Evolutionary conservation across 352 stramenopile species (phyloP).

Genomic region (Pythium plurisporium): DNA sequence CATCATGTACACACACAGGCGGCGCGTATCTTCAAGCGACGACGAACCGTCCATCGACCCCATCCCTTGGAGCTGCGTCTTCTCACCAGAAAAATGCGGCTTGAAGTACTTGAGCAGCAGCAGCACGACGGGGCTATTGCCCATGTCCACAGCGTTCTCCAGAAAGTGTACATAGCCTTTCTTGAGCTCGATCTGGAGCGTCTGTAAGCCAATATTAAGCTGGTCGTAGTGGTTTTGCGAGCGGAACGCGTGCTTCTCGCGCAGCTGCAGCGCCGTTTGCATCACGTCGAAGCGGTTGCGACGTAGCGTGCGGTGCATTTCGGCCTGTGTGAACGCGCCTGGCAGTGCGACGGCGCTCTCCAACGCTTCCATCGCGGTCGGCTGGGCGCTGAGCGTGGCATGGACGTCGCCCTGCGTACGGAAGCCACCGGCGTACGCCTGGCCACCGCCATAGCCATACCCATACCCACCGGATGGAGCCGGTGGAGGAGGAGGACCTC

Average conservation of each 20-base stretch:
- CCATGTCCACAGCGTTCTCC: constrained; percentile 42
- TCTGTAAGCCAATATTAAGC: constrained; percentile 55
- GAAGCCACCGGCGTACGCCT: constrained; percentile 26
- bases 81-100: constrained; percentile 51
- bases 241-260: constrained; percentile 58
- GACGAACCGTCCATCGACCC: constrained; percentile 54
- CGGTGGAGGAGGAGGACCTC: background rate
- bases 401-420: constrained; percentile 30
- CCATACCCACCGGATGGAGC: background rate
- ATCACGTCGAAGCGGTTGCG: constrained; percentile 67
- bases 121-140: constrained; percentile 53
- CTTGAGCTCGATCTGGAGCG: constrained; percentile 60
- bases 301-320: constrained; percentile 58
- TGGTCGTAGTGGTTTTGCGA: constrained; percentile 39
- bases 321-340: constrained; percentile 41
- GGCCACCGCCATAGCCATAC: background rate
- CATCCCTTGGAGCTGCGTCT: constrained; percentile 49
- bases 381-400: constrained; percentile 23
- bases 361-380: constrained; percentile 57
- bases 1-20: constrained; percentile 74
- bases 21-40: constrained; percentile 58
- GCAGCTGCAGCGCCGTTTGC: constrained; percentile 60
- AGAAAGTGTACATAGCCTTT: constrained; percentile 78
- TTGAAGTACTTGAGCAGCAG: constrained; percentile 63
- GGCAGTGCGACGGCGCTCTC: constrained; percentile 64